Percentiles rank a stretch among this genome's conserved stretches.
Conservation (phyloP, 2,329 filamentous ascomycete species). For the Colletotrichum brevisporum region DNA sequence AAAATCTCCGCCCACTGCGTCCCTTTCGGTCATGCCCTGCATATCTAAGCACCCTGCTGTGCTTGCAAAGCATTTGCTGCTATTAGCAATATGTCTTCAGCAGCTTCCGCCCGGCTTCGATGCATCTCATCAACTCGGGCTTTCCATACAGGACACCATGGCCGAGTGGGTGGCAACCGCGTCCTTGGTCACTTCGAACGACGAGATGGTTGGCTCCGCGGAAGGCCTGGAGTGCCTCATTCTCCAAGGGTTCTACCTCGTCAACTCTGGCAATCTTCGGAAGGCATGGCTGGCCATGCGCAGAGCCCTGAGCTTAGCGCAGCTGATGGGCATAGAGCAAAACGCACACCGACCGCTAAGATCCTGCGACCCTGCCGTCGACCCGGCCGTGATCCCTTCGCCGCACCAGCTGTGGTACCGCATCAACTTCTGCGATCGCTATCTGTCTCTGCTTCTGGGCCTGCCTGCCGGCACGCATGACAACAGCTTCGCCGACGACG, state of each 20-base stretch:
- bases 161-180: conserved; percentile 50
- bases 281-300: conserved; percentile 67
- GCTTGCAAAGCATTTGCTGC: conserved; percentile 62
- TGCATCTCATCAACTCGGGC: conserved; percentile 45
- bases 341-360: conserved; percentile 50
- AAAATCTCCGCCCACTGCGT: conserved; percentile 47
- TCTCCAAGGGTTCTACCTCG: conserved; percentile 63
- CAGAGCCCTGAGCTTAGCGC: conserved; percentile 63
- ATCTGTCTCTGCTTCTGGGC: conserved; percentile 64
- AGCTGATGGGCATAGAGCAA: conserved; percentile 64
- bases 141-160: conserved; percentile 47
- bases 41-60: conserved; percentile 60
- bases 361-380: conserved; percentile 54
- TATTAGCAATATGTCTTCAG: conserved; percentile 62
- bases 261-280: conserved; percentile 66
- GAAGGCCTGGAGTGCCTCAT: conserved; percentile 68
- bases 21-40: conserved; percentile 49
- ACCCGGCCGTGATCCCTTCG: conserved; percentile 45
- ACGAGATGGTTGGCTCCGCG: conserved; percentile 64
- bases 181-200: conserved; percentile 62
- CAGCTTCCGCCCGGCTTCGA: conserved; percentile 55
- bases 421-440: conserved; percentile 64
- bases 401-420: conserved; percentile 60
- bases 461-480: conserved; percentile 59
- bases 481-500: conserved; percentile 52